These are phyloP conservation scores for Wallacemonas collosoma DNA, from an alignment of 208 protist species.

Conservation along the genomic window DNA sequence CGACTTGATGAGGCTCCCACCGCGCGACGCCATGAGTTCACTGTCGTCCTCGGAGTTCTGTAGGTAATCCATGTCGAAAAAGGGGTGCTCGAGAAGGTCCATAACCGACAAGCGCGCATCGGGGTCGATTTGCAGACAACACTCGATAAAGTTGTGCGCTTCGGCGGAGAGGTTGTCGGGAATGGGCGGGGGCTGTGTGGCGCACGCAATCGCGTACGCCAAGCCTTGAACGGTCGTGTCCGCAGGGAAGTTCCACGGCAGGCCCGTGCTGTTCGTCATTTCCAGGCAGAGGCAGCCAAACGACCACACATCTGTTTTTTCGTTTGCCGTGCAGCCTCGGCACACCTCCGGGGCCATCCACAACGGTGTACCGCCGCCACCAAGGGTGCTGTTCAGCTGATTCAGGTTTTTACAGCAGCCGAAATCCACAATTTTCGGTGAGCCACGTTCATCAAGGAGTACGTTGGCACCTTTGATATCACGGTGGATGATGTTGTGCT, in stretches of 20 bases:
- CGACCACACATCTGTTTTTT: constrained; percentile 82
- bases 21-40: constrained; percentile 45
- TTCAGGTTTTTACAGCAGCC: constrained; percentile 86
- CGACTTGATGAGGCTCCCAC: constrained; percentile 34
- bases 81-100: constrained; percentile 75
- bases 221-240: constrained; percentile 58
- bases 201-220: constrained; percentile 65
- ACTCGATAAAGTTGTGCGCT: constrained; percentile 68
- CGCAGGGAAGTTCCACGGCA: constrained; percentile 68
- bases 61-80: constrained; percentile 59
- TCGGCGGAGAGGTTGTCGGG: constrained; percentile 50
- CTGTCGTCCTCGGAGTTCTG: constrained; percentile 27
- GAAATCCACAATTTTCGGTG: constrained; percentile 94
- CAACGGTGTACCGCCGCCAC: constrained; percentile 62
- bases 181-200: constrained; percentile 57
- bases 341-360: constrained; percentile 91
- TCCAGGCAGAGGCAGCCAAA: constrained; percentile 84
- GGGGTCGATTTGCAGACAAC: constrained; percentile 64
- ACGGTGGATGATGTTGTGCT: constrained; percentile 81
- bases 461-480: constrained; percentile 94
- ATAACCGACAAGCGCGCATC: constrained; percentile 55
- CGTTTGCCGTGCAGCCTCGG: constrained; percentile 56
- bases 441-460: constrained; percentile 81
- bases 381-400: constrained; percentile 38
- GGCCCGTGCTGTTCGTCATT: constrained; percentile 72